Evolutionary conservation across 805 yeast species (phyloP), one percentile per base, ranked within the genome.

Genomic region (Hanseniaspora singularis): DNA sequence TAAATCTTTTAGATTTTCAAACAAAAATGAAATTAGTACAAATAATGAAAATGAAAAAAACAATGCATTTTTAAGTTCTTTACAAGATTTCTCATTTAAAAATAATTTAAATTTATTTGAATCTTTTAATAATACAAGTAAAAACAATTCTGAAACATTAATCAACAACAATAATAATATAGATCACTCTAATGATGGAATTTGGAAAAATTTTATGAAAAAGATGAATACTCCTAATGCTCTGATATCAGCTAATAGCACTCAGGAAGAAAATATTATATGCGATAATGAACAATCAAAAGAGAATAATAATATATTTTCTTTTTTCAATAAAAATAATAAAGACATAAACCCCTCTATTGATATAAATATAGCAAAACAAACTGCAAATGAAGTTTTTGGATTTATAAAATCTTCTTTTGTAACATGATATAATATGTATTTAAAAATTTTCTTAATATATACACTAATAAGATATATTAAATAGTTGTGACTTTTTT

Each of bases 401-500:
- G n/a, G 32, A 8, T 9, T 28, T 28, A 8, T 28, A 4, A 28
- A 9, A n/a, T 28, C 32, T 11, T n/a, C 9, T 8, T 26, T 26
- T 26, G 11, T 26, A 26, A 26, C 28, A 8, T 28, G 5, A 11
- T 12, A 11, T 28, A 28, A 28, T 9, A 9, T 28, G 6, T 11
- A 28, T 28, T 8, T 28, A 28, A 8, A 28, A 8, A 11, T 28
- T 28, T 28, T 28, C 28, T 26, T 26, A 28, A 28, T 9, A 28
- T 28, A 8, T 8, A 28, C 4, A 28, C 5, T 28, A 28, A 12
- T 14, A 28, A 28, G 15, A 11, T 4, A 38, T 42, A 15, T 27
- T 27, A 33, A 42, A 42, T 4, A 42, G 46, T n/a, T 42, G 46
- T 2, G 46, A 33, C 27, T 42, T 42, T 18, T 42, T n/a, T 9